Evolutionary conservation across 495 filamentous ascomycete genomes (phyloP).

Genomic region (Niebla homalea): DNA sequence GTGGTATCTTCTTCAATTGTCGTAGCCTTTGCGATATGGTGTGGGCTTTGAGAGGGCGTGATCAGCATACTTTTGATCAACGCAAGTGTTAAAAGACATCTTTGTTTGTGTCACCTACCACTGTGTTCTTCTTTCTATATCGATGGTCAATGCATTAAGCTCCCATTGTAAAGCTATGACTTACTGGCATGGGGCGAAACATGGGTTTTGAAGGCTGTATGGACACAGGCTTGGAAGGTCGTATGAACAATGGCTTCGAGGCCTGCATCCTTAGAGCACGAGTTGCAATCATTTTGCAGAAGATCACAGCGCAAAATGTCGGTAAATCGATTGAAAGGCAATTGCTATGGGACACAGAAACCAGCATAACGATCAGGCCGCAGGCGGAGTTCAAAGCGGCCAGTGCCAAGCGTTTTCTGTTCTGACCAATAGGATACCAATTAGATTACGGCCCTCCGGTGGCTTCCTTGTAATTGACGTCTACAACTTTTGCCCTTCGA

Average conservation of each 20-base stretch:
- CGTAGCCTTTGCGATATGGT: conserved; percentile 94
- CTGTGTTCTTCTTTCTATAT: conserved; percentile 73
- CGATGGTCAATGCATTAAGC: conserved; percentile 25
- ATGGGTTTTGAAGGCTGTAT: conserved; percentile 42
- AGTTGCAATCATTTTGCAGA: conserved; percentile 51
- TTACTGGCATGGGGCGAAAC: conserved; percentile 71
- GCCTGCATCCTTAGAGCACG: conserved; percentile 42
- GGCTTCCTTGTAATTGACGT: neutral
- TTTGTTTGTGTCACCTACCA: conserved; percentile 46
- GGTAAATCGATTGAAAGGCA: neutral
- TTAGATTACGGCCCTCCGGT: neutral
- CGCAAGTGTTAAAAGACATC: neutral
- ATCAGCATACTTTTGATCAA: neutral
- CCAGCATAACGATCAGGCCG: neutral
- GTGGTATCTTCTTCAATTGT: conserved; percentile 71
- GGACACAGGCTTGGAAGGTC: neutral
- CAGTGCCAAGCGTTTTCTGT: too few species aligned
- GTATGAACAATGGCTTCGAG: neutral
- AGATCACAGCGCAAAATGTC: neutral
- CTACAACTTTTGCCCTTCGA: neutral
- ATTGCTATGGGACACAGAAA: neutral
- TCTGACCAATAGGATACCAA: neutral
- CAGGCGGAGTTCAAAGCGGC: too few species aligned
- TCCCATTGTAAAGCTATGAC: conserved; percentile 22
- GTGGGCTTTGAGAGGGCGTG: conserved; percentile 49